Conservation (phyloP, 2,329 filamentous ascomycete genomes). For the Aspergillus quadrilineatus region DNA sequence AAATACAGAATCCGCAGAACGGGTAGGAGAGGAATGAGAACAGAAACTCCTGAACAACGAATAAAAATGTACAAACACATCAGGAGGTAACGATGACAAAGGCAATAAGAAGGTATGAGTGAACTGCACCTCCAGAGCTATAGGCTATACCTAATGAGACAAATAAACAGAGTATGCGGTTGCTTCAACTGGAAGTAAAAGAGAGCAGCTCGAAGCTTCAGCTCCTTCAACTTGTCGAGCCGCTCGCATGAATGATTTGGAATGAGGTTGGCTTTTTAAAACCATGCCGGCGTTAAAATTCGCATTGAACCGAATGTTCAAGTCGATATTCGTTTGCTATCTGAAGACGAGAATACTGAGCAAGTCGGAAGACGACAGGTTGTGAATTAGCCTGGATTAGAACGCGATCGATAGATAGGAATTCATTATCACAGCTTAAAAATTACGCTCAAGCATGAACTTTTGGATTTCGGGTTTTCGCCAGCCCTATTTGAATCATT, state of each 20-base stretch:
- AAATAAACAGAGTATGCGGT: neutral
- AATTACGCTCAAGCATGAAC: slow-evolving; percentile 49
- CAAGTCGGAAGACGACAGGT: slow-evolving; percentile 2
- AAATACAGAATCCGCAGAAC: slow-evolving; percentile 14
- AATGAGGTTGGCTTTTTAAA: neutral
- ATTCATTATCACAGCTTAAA: slow-evolving; percentile 28
- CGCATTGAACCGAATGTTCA: neutral
- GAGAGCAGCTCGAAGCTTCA: neutral
- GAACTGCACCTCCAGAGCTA: neutral
- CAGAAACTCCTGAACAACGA: slow-evolving; percentile 26
- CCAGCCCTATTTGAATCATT: slow-evolving; percentile 44
- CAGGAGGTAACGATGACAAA: slow-evolving; percentile 12
- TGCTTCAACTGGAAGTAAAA: neutral
- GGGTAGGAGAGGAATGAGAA: slow-evolving; percentile 12
- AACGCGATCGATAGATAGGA: neutral
- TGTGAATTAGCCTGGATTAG: slow-evolving; percentile 16
- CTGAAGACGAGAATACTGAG: neutral
- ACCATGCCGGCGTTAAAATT: neutral
- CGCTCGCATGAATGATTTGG: neutral
- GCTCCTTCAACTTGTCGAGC: neutral
- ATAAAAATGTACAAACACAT: slow-evolving; percentile 18
- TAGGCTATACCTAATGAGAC: slow-evolving; percentile 10
- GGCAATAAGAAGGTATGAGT: neutral
- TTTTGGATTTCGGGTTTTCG: slow-evolving; percentile 50
- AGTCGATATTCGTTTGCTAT: neutral